Percentiles rank a stretch among this genome's conserved stretches.
Conservation (phyloP, 2,329 filamentous ascomycete genomes). For the Hymenoscyphus fructigenus region DNA sequence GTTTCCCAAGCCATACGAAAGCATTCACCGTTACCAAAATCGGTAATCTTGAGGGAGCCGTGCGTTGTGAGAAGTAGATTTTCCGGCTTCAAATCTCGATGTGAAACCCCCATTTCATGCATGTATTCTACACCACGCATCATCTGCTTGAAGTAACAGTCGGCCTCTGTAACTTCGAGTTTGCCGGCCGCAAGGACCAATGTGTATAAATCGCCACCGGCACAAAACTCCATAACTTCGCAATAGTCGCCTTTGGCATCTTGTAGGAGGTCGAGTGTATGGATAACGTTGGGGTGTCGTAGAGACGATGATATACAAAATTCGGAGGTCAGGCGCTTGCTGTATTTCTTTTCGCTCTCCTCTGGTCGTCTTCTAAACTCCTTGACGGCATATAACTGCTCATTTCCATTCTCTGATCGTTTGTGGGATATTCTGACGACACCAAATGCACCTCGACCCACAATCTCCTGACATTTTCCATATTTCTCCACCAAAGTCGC, state of each 20-base stretch:
- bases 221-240: constrained; percentile 99
- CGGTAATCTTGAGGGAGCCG: constrained; percentile 93
- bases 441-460: constrained; percentile 93
- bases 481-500: constrained; percentile 92
- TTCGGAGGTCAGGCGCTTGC: constrained; percentile 93
- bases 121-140: constrained; percentile 99
- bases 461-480: constrained; percentile 95
- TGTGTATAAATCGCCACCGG: constrained; percentile 92
- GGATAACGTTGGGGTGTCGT: constrained; percentile 95
- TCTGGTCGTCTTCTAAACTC: constrained; percentile 94
- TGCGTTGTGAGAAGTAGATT: constrained; percentile 92
- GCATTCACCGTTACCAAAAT: constrained; percentile 98
- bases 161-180: constrained; percentile 87
- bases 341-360: constrained; percentile 95
- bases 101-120: constrained; percentile 98
- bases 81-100: constrained; percentile 94
- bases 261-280: constrained; percentile 91
- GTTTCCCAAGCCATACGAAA: constrained; percentile 99
- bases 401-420: constrained; percentile 75
- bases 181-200: constrained; percentile 88
- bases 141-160: constrained; percentile 98
- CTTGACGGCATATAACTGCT: constrained; percentile 96
- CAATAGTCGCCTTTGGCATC: constrained; percentile 97
- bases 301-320: constrained; percentile 98
- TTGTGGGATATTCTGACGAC: constrained; percentile 98